A percentile compares a stretch with the other conserved stretches of the same genome.
Evolutionary conservation across 768 basidiomycete genomes (phyloP).

Genomic region (Hygrophorus russula): DNA sequence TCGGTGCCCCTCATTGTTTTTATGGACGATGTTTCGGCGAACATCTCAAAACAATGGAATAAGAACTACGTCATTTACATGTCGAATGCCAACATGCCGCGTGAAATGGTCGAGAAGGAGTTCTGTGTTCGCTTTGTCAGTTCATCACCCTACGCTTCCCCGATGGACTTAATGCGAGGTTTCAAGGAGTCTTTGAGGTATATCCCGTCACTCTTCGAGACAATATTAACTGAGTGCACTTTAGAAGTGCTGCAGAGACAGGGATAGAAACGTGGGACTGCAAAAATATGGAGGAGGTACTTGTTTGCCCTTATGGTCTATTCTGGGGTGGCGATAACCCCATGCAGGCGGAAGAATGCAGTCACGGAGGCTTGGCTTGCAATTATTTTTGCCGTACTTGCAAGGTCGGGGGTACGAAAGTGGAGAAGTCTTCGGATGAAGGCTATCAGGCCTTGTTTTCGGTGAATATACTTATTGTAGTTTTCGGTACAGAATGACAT

Average conservation of each 20-base stretch:
- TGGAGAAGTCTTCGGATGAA: slow-evolving; percentile 13
- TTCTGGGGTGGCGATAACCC: slow-evolving; percentile 21
- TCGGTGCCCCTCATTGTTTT: slow-evolving; percentile 4
- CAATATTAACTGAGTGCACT: neutral
- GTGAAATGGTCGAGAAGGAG: slow-evolving; percentile 19
- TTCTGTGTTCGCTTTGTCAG: slow-evolving; percentile 18
- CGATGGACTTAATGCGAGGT: slow-evolving; percentile 20
- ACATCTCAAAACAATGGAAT: slow-evolving; percentile 26
- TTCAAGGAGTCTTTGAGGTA: slow-evolving; percentile 18
- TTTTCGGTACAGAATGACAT: slow-evolving; percentile 4
- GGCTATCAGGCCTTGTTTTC: slow-evolving; percentile 16
- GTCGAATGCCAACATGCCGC: slow-evolving; percentile 19
- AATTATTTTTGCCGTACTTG: slow-evolving; percentile 24
- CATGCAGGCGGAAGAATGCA: slow-evolving; percentile 24
- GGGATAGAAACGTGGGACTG: slow-evolving; percentile 14
- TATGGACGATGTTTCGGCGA: slow-evolving; percentile 23
- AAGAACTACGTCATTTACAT: slow-evolving; percentile 23
- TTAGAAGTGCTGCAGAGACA: slow-evolving; percentile 1
- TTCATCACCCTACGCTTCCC: slow-evolving; percentile 21
- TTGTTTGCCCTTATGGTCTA: slow-evolving; percentile 13
- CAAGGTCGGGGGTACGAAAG: slow-evolving; percentile 16
- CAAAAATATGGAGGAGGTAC: slow-evolving; percentile 13
- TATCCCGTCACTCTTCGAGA: neutral
- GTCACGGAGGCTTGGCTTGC: slow-evolving; percentile 18
- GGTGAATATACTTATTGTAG: neutral